phyloP scores from a whole-genome alignment of 768 basidiomycete species.

The Panaeolus papilionaceus region DNA sequence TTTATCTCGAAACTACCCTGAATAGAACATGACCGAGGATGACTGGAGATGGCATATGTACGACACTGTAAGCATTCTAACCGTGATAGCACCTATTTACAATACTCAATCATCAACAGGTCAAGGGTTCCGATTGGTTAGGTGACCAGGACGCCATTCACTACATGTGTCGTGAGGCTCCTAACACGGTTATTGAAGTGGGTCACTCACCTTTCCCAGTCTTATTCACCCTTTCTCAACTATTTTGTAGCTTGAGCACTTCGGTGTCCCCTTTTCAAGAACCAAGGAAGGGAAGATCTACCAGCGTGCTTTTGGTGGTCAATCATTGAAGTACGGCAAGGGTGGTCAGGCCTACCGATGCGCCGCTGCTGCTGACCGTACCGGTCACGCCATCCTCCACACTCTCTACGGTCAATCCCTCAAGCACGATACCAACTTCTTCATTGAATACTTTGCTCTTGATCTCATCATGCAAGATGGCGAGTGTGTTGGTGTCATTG shows the following conservation, averaged over 20 bases:
- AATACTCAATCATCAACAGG: conserved; percentile 51
- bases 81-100: not conserved
- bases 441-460: conserved; percentile 99
- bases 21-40: conserved; percentile 97
- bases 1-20: conserved; percentile 18
- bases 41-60: conserved; percentile 99
- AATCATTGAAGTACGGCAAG: conserved; percentile 96
- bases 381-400: conserved; percentile 97
- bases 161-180: conserved; percentile 99
- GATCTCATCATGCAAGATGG: conserved; percentile 99
- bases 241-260: conserved; percentile 86
- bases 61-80: conserved; percentile 70
- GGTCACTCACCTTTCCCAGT: conserved; percentile 22
- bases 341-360: conserved; percentile 99
- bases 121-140: conserved; percentile 99
- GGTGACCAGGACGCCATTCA: conserved; percentile 99
- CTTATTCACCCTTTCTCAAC: conserved; percentile 13
- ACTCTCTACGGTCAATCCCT: conserved; percentile 99
- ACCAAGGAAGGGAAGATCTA: conserved; percentile 99
- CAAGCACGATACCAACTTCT: conserved; percentile 99
- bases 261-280: conserved; percentile 97
- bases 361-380: conserved; percentile 98
- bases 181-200: conserved; percentile 91
- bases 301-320: conserved; percentile 98
- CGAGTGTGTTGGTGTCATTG: conserved; percentile 99